phyloP scores from a whole-genome alignment of 805 yeast species.

The Maudiozyma saulgeensis region DNA sequence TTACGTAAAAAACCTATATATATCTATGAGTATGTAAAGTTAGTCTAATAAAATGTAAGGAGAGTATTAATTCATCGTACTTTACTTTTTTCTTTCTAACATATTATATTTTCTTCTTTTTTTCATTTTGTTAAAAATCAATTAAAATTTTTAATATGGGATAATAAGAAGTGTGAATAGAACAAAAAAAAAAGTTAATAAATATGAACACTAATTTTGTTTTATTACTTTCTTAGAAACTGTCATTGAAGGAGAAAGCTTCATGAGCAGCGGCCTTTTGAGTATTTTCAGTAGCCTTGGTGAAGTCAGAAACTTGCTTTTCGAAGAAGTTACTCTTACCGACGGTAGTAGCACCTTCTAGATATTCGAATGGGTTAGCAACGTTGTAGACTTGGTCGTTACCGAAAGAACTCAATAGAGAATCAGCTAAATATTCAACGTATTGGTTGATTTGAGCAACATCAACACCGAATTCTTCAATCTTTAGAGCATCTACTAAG shows the following conservation, averaged over 20 bases:
- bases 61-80: not conserved
- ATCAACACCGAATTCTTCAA: conserved; percentile 88
- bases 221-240: conserved; percentile 44
- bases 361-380: conserved; percentile 90
- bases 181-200: not conserved
- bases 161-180: not conserved
- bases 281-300: conserved; percentile 77
- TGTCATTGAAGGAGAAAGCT: conserved; percentile 81
- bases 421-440: conserved; percentile 93
- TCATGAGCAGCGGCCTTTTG: conserved; percentile 36
- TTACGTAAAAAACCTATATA: not conserved
- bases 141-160: not conserved
- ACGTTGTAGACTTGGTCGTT: conserved; percentile 79
- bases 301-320: conserved; percentile 96
- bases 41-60: not conserved
- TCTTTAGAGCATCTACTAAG: conserved; percentile 86
- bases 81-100: no score
- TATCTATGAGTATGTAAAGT: not conserved
- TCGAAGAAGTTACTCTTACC: conserved; percentile 98
- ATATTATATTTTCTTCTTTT: not conserved
- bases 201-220: not conserved
- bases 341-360: conserved; percentile 94
- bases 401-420: conserved; percentile 81
- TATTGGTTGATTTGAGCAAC: conserved; percentile 85
- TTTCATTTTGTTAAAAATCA: not conserved